Base-by-base conservation (phyloP, 1,284 basidiomycete genomes). In the Nidula niveotomentosa region DNA sequence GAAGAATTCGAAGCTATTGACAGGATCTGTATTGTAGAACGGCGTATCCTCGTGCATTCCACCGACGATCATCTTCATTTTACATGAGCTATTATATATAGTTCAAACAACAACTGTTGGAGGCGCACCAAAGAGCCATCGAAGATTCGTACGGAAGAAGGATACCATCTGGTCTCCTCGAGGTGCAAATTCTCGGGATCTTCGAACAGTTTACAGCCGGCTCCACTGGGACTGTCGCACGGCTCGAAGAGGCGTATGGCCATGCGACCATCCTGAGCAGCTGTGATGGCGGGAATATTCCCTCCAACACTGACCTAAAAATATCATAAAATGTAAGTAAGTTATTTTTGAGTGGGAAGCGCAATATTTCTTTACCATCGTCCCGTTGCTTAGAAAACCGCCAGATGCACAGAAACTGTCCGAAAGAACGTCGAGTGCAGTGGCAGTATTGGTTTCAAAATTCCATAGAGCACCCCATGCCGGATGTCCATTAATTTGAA, bases 401-500 rank as follows among this genome's bases (percentile, higher is more conserved):
- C 80, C 80, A 17, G 75, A 76, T 0, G 79, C 80, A 59, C 81
- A 84, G 67, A 83, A 84, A 2, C 74, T 73, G 65, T 84, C 77
- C 1, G 80, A 76, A n/a, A 74, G 52, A 37, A 80, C 67, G 39
- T 77, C 64, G 36, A 84, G 61, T 0, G 80, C 64, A 4, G 65
- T 67, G 7, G 74, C 74, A 1, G 68, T 72, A 55, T 73, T 70
- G 3, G 75, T 72, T 58, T 76, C 65, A 23, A 78, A 66, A 62
- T 78, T 67, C 71, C 74, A 81, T 13, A 80, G 60, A 1, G 72
- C 71, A 9, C 73, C 78, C 78, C 78, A 80, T 0, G 79, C 78
- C 0, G 75, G 63, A 54, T 75, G 72, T 12, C 69, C 69, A 49
- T 78, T 69, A 58, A 77, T 70, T 52, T 71, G 65, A 0, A 82